Percentiles rank a stretch among this genome's conserved stretches.
Evolutionary conservation across 2,329 filamentous ascomycete genomes (phyloP).

Genomic region (Thielaviopsis ethacetica): DNA sequence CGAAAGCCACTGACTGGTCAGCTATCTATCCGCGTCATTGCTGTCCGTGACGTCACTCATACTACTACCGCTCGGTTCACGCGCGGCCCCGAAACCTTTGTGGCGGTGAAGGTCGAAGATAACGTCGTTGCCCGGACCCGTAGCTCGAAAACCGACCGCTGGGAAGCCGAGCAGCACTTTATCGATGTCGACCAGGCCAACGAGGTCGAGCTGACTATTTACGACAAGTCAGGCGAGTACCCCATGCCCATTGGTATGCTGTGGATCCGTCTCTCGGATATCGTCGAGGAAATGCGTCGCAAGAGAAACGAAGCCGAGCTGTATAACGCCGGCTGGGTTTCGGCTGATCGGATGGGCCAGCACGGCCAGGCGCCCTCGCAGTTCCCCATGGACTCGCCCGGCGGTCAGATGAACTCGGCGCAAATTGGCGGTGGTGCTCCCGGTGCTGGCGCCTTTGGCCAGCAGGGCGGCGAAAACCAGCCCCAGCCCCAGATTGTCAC

Average conservation of each 20-base stretch:
- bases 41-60: slow-evolving; percentile 89
- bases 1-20: slow-evolving; percentile 91
- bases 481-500: slow-evolving; percentile 33
- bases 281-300: slow-evolving; percentile 89
- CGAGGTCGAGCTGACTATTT: slow-evolving; percentile 93
- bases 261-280: slow-evolving; percentile 93
- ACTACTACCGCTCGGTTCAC: slow-evolving; percentile 71
- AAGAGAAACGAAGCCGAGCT: slow-evolving; percentile 96
- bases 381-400: slow-evolving; percentile 40
- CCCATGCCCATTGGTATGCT: slow-evolving; percentile 86
- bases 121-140: slow-evolving; percentile 76
- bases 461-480: slow-evolving; percentile 17
- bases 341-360: slow-evolving; percentile 82
- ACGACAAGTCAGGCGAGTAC: slow-evolving; percentile 85
- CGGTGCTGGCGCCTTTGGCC: slow-evolving; percentile 23
- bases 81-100: slow-evolving; percentile 82
- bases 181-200: slow-evolving; percentile 97
- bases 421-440: slow-evolving; percentile 20
- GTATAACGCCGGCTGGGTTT: slow-evolving; percentile 90
- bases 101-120: slow-evolving; percentile 95
- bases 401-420: slow-evolving; percentile 18
- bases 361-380: slow-evolving; percentile 32
- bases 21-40: slow-evolving; percentile 69
- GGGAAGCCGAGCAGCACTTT: slow-evolving; percentile 81
- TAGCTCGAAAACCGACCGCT: slow-evolving; percentile 70